phyloP scores from a whole-genome alignment of 768 basidiomycete genomes.

The Fibroporia radiculosa region DNA sequence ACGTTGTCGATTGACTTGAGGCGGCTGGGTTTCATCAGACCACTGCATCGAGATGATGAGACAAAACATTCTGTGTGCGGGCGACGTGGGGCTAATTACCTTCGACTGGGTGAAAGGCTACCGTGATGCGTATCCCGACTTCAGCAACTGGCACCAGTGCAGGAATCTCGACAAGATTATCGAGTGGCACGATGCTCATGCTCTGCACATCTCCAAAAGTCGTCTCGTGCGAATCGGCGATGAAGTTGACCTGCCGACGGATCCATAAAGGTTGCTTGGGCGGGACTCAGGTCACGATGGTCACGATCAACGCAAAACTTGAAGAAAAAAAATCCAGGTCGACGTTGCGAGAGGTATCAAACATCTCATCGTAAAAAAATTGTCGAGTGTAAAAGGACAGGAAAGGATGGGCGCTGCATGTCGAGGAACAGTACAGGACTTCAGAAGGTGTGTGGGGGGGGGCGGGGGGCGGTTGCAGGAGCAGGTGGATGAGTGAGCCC shows the following conservation, averaged over 20 bases:
- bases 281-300: no score
- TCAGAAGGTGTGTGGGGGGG: no score
- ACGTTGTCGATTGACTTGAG: background rate
- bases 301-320: no score
- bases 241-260: background rate
- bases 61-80: background rate
- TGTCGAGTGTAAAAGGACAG: no score
- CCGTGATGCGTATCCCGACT: background rate
- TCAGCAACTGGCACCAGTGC: conserved; percentile 1
- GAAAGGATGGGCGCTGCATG: no score
- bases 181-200: background rate
- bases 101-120: conserved; percentile 2
- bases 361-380: no score
- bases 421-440: no score
- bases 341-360: no score
- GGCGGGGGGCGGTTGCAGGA: no score
- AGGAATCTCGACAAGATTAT: conserved; percentile 1
- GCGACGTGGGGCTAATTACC: background rate
- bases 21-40: background rate
- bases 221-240: background rate
- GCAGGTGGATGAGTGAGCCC: no score
- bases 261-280: no score
- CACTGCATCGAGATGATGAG: conserved; percentile 2
- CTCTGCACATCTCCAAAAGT: background rate
- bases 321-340: no score